Conservation (phyloP, 768 basidiomycete species). For the Hydnomerulius pinastri region DNA sequence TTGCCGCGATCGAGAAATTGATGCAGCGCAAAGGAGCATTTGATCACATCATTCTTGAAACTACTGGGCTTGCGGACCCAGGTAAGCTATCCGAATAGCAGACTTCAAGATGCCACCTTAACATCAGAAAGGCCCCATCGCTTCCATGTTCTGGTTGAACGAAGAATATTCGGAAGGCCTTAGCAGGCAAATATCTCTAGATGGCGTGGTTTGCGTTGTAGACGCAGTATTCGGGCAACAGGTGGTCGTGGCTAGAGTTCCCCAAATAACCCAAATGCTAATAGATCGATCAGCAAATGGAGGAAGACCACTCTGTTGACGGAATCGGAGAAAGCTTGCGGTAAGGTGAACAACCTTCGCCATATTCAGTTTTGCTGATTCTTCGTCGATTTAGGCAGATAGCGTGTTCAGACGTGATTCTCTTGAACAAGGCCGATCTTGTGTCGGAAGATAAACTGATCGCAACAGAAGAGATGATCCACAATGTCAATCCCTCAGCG, state of each 20-base stretch:
- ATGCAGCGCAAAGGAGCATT: conserved; percentile 86
- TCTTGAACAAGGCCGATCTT: conserved; percentile 91
- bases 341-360: conserved; percentile 38
- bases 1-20: conserved; percentile 91
- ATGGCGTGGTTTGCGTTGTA: conserved; percentile 91
- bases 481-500: conserved; percentile 77
- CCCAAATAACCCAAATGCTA: conserved; percentile 21
- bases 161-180: conserved; percentile 75
- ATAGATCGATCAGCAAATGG: conserved; percentile 67
- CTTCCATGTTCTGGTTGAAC: conserved; percentile 85
- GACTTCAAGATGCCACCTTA: neutral
- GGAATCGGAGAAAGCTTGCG: conserved; percentile 77
- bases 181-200: conserved; percentile 70
- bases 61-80: conserved; percentile 95
- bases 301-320: conserved; percentile 69
- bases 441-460: conserved; percentile 47
- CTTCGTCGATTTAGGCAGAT: conserved; percentile 70
- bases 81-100: conserved; percentile 44
- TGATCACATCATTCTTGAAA: conserved; percentile 94
- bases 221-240: conserved; percentile 81
- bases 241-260: conserved; percentile 40
- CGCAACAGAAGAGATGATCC: conserved; percentile 61
- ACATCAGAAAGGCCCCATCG: conserved; percentile 66
- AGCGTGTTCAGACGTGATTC: conserved; percentile 86
- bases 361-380: neutral